A percentile compares a stretch with the other conserved stretches of the same genome.
Evolutionary conservation across 2,329 filamentous ascomycete genomes (phyloP).

Genomic region (Fusarium liriodendri): DNA sequence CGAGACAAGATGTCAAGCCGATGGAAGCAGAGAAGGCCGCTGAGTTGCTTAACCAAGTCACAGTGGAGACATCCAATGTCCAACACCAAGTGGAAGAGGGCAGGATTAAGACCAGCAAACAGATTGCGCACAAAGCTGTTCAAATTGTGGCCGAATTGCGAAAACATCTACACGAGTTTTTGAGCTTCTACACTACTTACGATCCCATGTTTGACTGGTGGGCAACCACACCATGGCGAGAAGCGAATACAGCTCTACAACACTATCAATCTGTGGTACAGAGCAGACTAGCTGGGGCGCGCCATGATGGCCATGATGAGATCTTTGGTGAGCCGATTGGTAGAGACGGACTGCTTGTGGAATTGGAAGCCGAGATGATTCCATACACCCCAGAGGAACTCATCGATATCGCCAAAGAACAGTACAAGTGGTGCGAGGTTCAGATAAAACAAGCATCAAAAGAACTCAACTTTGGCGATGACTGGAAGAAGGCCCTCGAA

Average conservation of each 20-base stretch:
- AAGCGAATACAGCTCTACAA: constrained; percentile 51
- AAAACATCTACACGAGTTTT: constrained; percentile 58
- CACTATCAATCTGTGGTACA: constrained; percentile 52
- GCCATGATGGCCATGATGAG: constrained; percentile 55
- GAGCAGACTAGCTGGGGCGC: constrained; percentile 57
- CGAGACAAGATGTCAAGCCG: constrained; percentile 56
- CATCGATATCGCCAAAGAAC: constrained; percentile 60
- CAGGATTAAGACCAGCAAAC: constrained; percentile 51
- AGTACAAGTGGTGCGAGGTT: constrained; percentile 66
- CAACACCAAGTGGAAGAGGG: constrained; percentile 49
- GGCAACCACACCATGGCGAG: constrained; percentile 58
- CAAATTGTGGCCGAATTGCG: constrained; percentile 55
- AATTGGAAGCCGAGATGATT: constrained; percentile 68
- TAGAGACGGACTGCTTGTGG: constrained; percentile 59
- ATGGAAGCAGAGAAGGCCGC: constrained; percentile 58
- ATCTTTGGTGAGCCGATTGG: constrained; percentile 70
- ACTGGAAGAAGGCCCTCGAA: constrained; percentile 66
- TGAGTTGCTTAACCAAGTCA: constrained; percentile 51
- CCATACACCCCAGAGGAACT: constrained; percentile 68
- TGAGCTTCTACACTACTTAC: constrained; percentile 64
- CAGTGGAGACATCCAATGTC: constrained; percentile 47
- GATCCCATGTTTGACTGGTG: constrained; percentile 70
- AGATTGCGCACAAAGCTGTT: constrained; percentile 59
- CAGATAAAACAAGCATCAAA: constrained; percentile 64
- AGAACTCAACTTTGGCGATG: constrained; percentile 58